Conservation (phyloP, 1,284 basidiomycete species). For the Marasmius oreades region DNA sequence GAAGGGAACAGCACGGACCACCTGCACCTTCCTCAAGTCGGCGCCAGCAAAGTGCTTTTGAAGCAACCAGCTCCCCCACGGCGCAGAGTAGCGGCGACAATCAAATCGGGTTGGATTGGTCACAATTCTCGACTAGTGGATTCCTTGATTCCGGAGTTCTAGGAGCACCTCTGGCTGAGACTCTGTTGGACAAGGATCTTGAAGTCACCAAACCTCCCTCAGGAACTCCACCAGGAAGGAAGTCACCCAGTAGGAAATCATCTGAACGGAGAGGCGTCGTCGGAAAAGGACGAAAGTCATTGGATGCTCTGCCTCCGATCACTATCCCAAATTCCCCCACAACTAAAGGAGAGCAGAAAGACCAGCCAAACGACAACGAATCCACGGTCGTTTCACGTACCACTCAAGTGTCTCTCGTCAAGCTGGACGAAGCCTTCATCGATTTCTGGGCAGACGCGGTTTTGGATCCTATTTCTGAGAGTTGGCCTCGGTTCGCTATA, state of each 20-base stretch:
- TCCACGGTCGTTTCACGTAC: slow-evolving; percentile 34
- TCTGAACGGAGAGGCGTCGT: not conserved
- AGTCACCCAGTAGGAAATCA: slow-evolving; percentile 1
- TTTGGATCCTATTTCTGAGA: slow-evolving; percentile 55
- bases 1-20: not conserved
- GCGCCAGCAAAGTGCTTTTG: not conserved
- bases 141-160: slow-evolving; percentile 46
- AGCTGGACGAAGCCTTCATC: slow-evolving; percentile 72
- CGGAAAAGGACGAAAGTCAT: slow-evolving; percentile 21
- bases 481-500: slow-evolving; percentile 65
- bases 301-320: slow-evolving; percentile 19
- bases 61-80: not conserved
- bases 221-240: not conserved
- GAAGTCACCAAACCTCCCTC: slow-evolving; percentile 50
- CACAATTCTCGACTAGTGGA: slow-evolving; percentile 58
- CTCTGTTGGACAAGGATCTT: slow-evolving; percentile 55
- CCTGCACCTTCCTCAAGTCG: not conserved
- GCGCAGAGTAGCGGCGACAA: not conserved
- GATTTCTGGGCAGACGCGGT: slow-evolving; percentile 76
- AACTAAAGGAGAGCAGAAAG: not conserved
- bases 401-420: slow-evolving; percentile 43
- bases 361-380: slow-evolving; percentile 16
- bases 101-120: slow-evolving; percentile 42
- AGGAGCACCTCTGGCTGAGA: slow-evolving; percentile 48
- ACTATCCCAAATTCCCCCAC: slow-evolving; percentile 5